Conservation (phyloP, 176 grass and related monocot genomes). For the Saccharum officinarum region DNA sequence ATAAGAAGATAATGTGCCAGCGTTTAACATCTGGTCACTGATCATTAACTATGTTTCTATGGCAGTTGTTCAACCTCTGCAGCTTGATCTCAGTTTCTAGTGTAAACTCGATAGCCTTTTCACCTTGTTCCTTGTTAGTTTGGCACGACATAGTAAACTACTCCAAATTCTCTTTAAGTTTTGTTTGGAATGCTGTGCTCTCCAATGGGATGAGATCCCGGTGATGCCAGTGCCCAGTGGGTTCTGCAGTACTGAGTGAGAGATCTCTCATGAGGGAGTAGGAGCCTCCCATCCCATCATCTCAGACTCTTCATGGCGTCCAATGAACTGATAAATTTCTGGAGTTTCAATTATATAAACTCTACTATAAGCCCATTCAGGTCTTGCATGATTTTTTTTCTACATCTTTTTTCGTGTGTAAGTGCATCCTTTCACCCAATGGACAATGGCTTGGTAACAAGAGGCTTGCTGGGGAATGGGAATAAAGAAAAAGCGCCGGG, state of each 20-base stretch:
- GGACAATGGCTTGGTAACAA: neutral
- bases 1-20: neutral
- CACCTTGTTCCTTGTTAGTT: neutral
- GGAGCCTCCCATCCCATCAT: neutral
- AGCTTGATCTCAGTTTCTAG: neutral
- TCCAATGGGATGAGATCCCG: neutral
- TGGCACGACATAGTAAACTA: too few species aligned
- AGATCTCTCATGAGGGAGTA: too few species aligned
- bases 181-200: too few species aligned
- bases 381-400: neutral
- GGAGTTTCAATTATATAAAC: neutral
- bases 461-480: neutral
- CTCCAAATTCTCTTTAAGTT: too few species aligned
- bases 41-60: slow-evolving; percentile 11
- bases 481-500: neutral
- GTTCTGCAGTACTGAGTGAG: neutral
- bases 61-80: neutral
- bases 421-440: neutral
- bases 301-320: neutral
- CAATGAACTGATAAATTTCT: neutral
- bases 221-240: neutral
- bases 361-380: neutral
- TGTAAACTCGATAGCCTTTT: neutral
- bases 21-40: neutral
- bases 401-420: too few species aligned